Percentiles rank a stretch among this genome's conserved stretches.
phyloP scores from a whole-genome alignment of 352 stramenopile genomes.

The Phytophthora pini region DNA sequence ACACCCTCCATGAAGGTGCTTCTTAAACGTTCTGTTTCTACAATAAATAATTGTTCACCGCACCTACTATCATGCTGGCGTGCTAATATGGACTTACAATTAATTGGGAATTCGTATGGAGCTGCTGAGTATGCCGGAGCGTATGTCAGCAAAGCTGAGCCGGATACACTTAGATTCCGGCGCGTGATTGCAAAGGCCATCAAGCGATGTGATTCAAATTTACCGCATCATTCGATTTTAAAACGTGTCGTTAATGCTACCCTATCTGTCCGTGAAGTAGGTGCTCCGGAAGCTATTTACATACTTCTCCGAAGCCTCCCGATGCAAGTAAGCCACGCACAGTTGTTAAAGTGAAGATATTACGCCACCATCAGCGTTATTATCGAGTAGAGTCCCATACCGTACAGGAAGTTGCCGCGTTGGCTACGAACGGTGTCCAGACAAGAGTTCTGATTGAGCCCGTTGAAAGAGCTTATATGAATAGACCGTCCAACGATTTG shows the following conservation, averaged over 20 bases:
- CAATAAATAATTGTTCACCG: conserved; percentile 13
- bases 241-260: conserved; percentile 1
- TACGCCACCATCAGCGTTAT: neutral
- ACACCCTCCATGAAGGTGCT: conserved; percentile 1
- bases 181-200: conserved; percentile 16
- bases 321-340: conserved; percentile 12
- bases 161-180: conserved; percentile 6
- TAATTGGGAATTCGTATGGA: conserved; percentile 34
- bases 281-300: conserved; percentile 2
- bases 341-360: conserved; percentile 7
- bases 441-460: neutral
- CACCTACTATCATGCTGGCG: conserved; percentile 8
- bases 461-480: conserved; percentile 9
- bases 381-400: conserved; percentile 5
- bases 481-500: neutral
- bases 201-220: conserved; percentile 2
- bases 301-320: neutral
- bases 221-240: neutral
- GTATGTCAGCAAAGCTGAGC: conserved; percentile 27
- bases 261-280: neutral
- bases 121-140: conserved; percentile 33
- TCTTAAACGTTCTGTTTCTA: neutral
- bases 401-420: too few species aligned
- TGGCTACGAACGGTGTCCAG: too few species aligned
- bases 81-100: conserved; percentile 41